Evolutionary conservation across 176 grass and related monocot genomes (phyloP), one percentile per base, ranked within the genome.

Genomic region (Musa troglodytarum): DNA sequence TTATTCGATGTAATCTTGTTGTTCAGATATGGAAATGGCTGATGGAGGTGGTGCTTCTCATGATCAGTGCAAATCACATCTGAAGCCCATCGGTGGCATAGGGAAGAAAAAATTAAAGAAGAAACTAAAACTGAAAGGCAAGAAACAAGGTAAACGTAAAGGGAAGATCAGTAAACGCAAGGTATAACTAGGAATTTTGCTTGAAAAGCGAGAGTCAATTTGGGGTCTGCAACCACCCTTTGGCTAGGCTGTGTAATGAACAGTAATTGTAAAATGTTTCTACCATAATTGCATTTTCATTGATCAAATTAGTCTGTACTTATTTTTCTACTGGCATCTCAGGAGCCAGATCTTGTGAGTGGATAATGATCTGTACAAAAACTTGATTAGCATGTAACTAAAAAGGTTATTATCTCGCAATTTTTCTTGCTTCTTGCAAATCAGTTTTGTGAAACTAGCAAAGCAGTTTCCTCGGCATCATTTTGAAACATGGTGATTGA

Each of bases 81-180:
- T 97, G 72, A 97, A 93, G 50, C 88, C 93, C 49, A 78, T 83
- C 10, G 88, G 90, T 25, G 87, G 74, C 52, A 90, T 97, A 74
- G 85, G 90, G 68, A 97, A 97, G 90, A 97, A 90, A 64, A 92
- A 90, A 68, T 73, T 17, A 26, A 68, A 61, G 57, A 59, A 59
- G 57, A 61, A 82, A 57, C 74, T 97, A 62, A 93, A 90, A 82
- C 77, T 92, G 87, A 93, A 97, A 71, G 86, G 87, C 20, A 83
- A 86, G 72, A 93, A 80, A 72, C 85, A 74, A 77, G 87, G 85
- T 25, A 90, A 81, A 69, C 89, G 91, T 65, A 96, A 92, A 71
- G 84, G 87, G 11, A 87, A 83, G 75, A 65, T 86, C 53, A 76
- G 76, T 20, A 93, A 82, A 43, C 65, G 24, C 14, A 68, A 11